A percentile compares a stretch with the other conserved stretches of the same genome.
phyloP scores from a whole-genome alignment of 331 rosid species.

The Quercus tomentella region DNA sequence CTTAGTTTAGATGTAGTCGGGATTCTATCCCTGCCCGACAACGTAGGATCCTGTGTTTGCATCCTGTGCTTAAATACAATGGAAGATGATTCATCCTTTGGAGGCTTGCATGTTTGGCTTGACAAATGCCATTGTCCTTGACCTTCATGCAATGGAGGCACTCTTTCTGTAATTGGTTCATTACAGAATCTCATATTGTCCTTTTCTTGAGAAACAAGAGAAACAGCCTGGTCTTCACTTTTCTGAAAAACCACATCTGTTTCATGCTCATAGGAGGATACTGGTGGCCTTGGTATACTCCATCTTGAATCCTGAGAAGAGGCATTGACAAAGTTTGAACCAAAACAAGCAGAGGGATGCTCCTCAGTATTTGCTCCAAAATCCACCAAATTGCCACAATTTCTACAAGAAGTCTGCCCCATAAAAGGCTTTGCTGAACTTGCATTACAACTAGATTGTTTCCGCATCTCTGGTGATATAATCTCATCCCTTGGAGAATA shows the following conservation, averaged over 20 bases:
- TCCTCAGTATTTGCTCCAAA: slow-evolving; percentile 30
- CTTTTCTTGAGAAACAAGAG: slow-evolving; percentile 29
- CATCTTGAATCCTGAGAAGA: slow-evolving; percentile 29
- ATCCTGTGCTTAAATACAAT: slow-evolving; percentile 20
- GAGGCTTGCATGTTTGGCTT: slow-evolving; percentile 21
- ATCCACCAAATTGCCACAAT: slow-evolving; percentile 40
- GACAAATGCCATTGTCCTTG: slow-evolving; percentile 31
- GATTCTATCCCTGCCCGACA: slow-evolving; percentile 24
- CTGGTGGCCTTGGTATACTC: slow-evolving; percentile 24
- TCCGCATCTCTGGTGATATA: slow-evolving; percentile 11
- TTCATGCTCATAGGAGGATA: slow-evolving; percentile 29
- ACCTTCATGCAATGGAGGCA: slow-evolving; percentile 25
- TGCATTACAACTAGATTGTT: slow-evolving; percentile 29
- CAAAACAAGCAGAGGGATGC: slow-evolving; percentile 14
- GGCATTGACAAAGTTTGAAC: slow-evolving; percentile 27
- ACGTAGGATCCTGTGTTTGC: slow-evolving; percentile 31
- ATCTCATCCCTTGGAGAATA: slow-evolving; percentile 22
- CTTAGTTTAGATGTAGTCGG: slow-evolving; percentile 33
- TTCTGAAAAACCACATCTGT: slow-evolving; percentile 32
- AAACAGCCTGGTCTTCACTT: slow-evolving; percentile 18
- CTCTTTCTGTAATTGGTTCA: slow-evolving; percentile 25
- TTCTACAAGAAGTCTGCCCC: slow-evolving; percentile 54
- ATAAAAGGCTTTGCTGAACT: slow-evolving; percentile 22
- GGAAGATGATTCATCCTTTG: slow-evolving; percentile 30
- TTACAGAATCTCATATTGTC: slow-evolving; percentile 23